Conservation (phyloP, 208 protist species). For the Trypanosomatidae sp. region DNA sequence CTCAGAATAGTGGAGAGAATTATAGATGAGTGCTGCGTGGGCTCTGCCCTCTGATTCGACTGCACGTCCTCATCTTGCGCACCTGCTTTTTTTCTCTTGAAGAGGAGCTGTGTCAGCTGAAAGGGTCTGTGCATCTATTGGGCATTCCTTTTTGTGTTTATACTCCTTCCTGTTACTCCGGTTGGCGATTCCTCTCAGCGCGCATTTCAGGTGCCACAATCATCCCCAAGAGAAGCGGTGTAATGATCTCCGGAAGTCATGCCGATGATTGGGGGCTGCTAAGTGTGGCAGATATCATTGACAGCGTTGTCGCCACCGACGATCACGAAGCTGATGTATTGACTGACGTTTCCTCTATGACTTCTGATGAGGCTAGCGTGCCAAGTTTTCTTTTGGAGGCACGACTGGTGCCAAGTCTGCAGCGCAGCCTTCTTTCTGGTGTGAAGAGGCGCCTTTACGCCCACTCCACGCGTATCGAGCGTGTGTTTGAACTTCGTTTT, state of each 20-base stretch:
- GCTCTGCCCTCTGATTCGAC: not conserved
- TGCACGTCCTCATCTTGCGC: not conserved
- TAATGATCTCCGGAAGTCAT: slow-evolving; percentile 14
- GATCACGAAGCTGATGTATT: not conserved
- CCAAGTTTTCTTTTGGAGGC: slow-evolving; percentile 15
- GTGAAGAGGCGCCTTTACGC: not conserved
- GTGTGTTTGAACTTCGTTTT: slow-evolving; percentile 24
- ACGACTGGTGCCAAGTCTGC: not conserved
- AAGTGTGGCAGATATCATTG: slow-evolving; percentile 61
- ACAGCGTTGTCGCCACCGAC: slow-evolving; percentile 36
- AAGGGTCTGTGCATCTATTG: not conserved
- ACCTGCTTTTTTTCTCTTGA: not conserved
- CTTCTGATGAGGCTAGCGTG: slow-evolving; percentile 10
- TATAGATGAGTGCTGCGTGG: not conserved
- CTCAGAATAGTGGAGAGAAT: not conserved
- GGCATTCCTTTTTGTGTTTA: not conserved
- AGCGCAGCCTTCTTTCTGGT: slow-evolving; percentile 3
- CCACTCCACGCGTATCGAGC: not conserved
- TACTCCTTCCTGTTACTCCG: not conserved
- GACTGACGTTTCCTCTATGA: not conserved
- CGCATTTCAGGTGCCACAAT: not conserved
- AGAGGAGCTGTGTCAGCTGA: not conserved
- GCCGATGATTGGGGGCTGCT: slow-evolving; percentile 71
- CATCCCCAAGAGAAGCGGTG: not conserved
- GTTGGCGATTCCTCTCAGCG: not conserved